Evolutionary conservation across 768 basidiomycete species (phyloP), one percentile per base, ranked within the genome.

Genomic region (Agrocybe praecox): DNA sequence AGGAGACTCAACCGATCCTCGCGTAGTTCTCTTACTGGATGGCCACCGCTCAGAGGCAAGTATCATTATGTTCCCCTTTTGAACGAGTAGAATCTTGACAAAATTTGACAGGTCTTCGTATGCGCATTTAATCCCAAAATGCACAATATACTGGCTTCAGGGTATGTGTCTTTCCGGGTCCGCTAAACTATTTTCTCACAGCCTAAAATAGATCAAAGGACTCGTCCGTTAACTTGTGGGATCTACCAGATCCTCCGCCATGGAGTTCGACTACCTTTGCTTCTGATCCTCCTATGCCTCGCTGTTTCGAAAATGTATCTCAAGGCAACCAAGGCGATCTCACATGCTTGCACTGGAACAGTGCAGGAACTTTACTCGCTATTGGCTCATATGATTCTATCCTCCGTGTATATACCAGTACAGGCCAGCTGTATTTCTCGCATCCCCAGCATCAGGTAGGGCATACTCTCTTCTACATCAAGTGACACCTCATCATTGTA

Each of bases 261-360:
- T 51, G 67, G 46, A 62, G 59, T 42, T 54, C 58, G 15, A 52
- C 62, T 56, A 68, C 72, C 9, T 74, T 74, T 58, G 66, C 74
- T 6, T 63, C 68, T 19, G 53, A 63, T 18, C 72, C 74, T 9
- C 58, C 58, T 17, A 73, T 72, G 14, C 78, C 81, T 6, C 71
- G 76, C 42, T 74, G 76, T 19, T 63, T 90, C 34, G 74, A 81
- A 46, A 80, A 84, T 61, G 77, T 83, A 19, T 72, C 79, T 40
- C 72, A 74, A 58, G 66, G 75, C 22, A 72, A 76, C 22, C 67
- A 76, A 29, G 82, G 83, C 48, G 92, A 94, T 68, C 70, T 92
- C 55, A 93, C 91, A 15, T 85, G 86, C 40, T 64, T 94, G 46
- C 84, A 89, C 64, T 94, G 92, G 92, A 91, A 83, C 61, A 67